Conservation (phyloP, 805 yeast genomes). For the Barnettozyma pratensis region DNA sequence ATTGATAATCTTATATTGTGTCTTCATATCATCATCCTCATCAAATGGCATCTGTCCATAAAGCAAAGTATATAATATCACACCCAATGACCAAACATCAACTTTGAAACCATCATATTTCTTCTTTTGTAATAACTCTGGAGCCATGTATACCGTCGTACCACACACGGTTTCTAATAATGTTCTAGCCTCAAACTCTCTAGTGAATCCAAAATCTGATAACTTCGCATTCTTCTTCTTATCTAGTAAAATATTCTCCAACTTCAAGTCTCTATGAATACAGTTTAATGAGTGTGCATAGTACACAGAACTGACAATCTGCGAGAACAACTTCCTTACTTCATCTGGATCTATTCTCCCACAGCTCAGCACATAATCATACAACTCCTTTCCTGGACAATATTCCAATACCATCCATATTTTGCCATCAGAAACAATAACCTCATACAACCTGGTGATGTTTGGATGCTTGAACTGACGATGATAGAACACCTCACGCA, state of each 20-base stretch:
- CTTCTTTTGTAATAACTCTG: constrained; percentile 68
- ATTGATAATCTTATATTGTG: constrained; percentile 54
- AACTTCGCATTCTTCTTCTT: constrained; percentile 59
- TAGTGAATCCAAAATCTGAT: constrained; percentile 91
- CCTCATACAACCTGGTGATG: constrained; percentile 80
- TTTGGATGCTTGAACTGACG: constrained; percentile 79
- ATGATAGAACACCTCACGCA: constrained; percentile 86
- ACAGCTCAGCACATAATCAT: constrained; percentile 53
- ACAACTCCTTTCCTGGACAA: constrained; percentile 78
- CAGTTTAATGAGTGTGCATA: constrained; percentile 76
- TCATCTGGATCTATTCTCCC: constrained; percentile 48
- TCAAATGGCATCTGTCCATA: constrained; percentile 91
- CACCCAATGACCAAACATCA: constrained; percentile 91
- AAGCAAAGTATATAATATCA: constrained; percentile 77
- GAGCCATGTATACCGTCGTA: constrained; percentile 95
- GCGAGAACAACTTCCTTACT: constrained; percentile 51
- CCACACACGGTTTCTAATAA: constrained; percentile 85
- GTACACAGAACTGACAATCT: constrained; percentile 50
- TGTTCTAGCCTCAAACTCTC: constrained; percentile 58
- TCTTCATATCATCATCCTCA: constrained; percentile 64
- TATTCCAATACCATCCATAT: constrained; percentile 90
- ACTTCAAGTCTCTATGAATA: constrained; percentile 78
- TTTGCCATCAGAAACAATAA: constrained; percentile 69
- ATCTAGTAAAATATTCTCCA: constrained; percentile 71
- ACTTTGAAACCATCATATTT: constrained; percentile 75